phyloP scores from a whole-genome alignment of 2,329 filamentous ascomycete genomes.

The Aureobasidium leucospermi region DNA sequence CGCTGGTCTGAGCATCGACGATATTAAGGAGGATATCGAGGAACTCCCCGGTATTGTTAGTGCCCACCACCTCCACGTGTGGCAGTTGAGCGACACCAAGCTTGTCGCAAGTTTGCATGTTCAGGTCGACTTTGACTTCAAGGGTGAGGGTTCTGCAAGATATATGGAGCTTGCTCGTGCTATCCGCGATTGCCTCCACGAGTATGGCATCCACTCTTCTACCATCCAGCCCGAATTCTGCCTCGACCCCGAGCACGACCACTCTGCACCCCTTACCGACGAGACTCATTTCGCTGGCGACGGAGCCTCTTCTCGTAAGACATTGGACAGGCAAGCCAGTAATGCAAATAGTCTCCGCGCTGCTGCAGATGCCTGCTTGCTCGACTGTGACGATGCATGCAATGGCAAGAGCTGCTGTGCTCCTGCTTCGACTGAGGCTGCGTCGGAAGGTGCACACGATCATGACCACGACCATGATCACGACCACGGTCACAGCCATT shows the following conservation, averaged over 20 bases:
- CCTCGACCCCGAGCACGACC: slow-evolving; percentile 37
- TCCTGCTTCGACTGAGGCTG: slow-evolving; percentile 10
- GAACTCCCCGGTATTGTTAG: slow-evolving; percentile 75
- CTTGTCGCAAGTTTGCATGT: slow-evolving; percentile 89
- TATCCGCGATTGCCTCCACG: slow-evolving; percentile 82
- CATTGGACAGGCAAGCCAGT: slow-evolving; percentile 30
- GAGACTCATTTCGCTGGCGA: slow-evolving; percentile 22
- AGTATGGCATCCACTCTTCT: slow-evolving; percentile 90
- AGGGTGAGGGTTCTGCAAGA: slow-evolving; percentile 64
- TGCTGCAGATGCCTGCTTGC: slow-evolving; percentile 31
- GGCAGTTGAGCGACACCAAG: slow-evolving; percentile 94
- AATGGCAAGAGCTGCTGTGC: slow-evolving; percentile 35
- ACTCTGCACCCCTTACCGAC: slow-evolving; percentile 27
- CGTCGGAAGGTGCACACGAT: slow-evolving; percentile 26
- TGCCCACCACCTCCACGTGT: slow-evolving; percentile 94
- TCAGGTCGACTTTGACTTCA: slow-evolving; percentile 83
- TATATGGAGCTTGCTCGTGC: slow-evolving; percentile 88
- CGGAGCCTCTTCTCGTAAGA: slow-evolving; percentile 23
- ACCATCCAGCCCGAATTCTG: slow-evolving; percentile 91
- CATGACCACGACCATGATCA: slow-evolving; percentile 25
- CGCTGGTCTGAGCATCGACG: slow-evolving; percentile 75
- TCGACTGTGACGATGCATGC: slow-evolving; percentile 39
- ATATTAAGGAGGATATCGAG: slow-evolving; percentile 89
- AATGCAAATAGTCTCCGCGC: slow-evolving; percentile 24
- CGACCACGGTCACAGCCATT: slow-evolving; percentile 17